Percentiles rank a stretch among this genome's conserved stretches.
These are phyloP conservation scores for Phytopythium aichiense DNA, from an alignment of 352 stramenopile species.

Conservation along the genomic window DNA sequence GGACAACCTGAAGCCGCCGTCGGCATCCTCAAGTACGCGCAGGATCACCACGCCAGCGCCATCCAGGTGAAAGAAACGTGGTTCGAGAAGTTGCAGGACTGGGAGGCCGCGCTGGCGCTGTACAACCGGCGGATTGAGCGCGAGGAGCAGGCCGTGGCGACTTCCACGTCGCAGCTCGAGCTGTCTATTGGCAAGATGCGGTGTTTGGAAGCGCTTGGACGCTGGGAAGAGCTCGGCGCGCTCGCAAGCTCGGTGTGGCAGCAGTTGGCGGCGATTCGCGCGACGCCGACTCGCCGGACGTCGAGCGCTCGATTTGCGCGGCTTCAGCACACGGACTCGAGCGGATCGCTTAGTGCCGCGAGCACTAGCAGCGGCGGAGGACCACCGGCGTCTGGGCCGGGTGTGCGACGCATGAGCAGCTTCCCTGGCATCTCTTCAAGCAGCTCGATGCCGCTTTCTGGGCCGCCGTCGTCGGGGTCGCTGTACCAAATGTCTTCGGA, in stretches of 20 bases:
- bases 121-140: conserved; percentile 78
- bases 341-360: conserved; percentile 2
- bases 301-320: neutral
- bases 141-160: conserved; percentile 11
- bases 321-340: conserved; percentile 1
- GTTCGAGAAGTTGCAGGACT: conserved; percentile 98
- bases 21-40: conserved; percentile 95
- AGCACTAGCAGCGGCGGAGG: neutral
- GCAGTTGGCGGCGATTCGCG: neutral
- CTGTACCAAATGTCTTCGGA: conserved; percentile 18
- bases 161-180: conserved; percentile 40
- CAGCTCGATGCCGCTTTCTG: conserved; percentile 3
- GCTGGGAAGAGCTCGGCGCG: conserved; percentile 93
- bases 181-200: conserved; percentile 96
- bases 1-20: conserved; percentile 94
- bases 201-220: conserved; percentile 95
- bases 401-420: conserved; percentile 16
- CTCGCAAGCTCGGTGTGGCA: conserved; percentile 75
- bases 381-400: neutral
- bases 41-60: conserved; percentile 73
- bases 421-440: conserved; percentile 30
- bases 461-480: neutral
- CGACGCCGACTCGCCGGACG: neutral
- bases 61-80: conserved; percentile 94
- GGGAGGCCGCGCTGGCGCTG: conserved; percentile 92